Evolutionary conservation across 371 early-diverging fungal species (phyloP).

Genomic region (Mortierella sp.): DNA sequence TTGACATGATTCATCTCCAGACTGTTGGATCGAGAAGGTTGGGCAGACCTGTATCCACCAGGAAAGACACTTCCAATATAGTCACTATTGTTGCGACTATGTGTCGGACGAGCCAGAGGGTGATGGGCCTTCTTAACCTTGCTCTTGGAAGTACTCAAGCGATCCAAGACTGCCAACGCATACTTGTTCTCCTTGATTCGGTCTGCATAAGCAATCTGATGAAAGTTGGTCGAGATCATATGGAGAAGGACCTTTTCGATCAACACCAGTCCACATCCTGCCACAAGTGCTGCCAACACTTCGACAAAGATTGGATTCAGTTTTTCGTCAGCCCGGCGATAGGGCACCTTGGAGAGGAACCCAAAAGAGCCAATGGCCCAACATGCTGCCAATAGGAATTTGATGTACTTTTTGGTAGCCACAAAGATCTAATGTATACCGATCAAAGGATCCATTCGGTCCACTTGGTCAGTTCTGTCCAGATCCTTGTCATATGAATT

Average conservation of each 20-base stretch:
- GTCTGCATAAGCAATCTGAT: conserved; percentile 65
- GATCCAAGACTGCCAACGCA: conserved; percentile 50
- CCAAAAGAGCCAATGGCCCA: conserved; percentile 50
- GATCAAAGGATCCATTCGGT: no score
- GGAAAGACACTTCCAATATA: conserved; percentile 18
- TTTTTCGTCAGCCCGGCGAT: conserved; percentile 11
- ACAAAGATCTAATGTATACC: conserved; percentile 29
- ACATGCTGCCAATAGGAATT: conserved; percentile 41
- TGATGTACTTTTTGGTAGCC: conserved; percentile 42
- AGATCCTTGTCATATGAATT: neutral
- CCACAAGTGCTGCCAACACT: conserved; percentile 34
- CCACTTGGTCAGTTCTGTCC: no score
- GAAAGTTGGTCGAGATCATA: conserved; percentile 59
- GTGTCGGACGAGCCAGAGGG: conserved; percentile 18
- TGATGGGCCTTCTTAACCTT: conserved; percentile 14
- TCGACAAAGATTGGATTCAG: conserved; percentile 33
- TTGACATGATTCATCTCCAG: conserved; percentile 13
- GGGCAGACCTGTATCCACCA: conserved; percentile 21
- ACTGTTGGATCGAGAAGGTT: conserved; percentile 39
- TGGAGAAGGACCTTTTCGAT: conserved; percentile 44
- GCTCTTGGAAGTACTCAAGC: conserved; percentile 39
- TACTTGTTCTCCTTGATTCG: conserved; percentile 64
- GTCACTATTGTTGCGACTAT: conserved; percentile 40
- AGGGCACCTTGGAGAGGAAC: conserved; percentile 32
- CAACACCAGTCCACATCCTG: conserved; percentile 32